Conservation (phyloP, 2,329 filamentous ascomycete genomes). For the Coleophoma crateriformis region DNA sequence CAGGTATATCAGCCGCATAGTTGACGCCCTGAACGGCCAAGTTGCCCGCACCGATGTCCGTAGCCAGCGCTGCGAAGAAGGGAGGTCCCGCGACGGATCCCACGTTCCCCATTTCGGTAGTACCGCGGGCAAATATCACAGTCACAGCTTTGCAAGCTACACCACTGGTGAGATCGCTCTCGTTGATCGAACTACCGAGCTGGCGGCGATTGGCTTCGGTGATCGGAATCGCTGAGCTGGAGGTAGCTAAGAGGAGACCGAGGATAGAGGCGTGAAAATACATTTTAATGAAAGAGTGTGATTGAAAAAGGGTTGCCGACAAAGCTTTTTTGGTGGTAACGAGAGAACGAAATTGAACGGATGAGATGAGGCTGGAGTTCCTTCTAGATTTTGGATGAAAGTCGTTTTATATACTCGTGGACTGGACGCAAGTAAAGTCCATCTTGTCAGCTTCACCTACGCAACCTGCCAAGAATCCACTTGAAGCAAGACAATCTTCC, state of each 20-base stretch:
- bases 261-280: not conserved
- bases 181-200: not conserved
- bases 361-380: not conserved
- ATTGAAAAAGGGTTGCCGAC: not conserved
- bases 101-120: slow-evolving; percentile 46
- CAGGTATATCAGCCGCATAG: slow-evolving; percentile 35
- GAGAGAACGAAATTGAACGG: not conserved
- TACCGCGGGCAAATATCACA: slow-evolving; percentile 51
- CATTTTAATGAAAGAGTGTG: not conserved
- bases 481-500: not conserved
- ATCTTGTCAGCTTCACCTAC: not conserved
- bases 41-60: slow-evolving; percentile 33
- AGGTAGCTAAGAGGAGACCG: not conserved
- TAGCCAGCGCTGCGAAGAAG: slow-evolving; percentile 39
- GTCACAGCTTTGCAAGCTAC: slow-evolving; percentile 29
- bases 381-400: not conserved
- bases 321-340: not conserved
- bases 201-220: not conserved
- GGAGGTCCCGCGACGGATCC: slow-evolving; percentile 43
- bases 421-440: not conserved
- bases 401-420: not conserved
- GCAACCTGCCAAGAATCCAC: not conserved
- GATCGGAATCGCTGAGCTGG: not conserved
- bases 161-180: not conserved
- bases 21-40: slow-evolving; percentile 49